Conservation (phyloP, 148 eudicot species). For the Fagopyrum homotropicum region DNA sequence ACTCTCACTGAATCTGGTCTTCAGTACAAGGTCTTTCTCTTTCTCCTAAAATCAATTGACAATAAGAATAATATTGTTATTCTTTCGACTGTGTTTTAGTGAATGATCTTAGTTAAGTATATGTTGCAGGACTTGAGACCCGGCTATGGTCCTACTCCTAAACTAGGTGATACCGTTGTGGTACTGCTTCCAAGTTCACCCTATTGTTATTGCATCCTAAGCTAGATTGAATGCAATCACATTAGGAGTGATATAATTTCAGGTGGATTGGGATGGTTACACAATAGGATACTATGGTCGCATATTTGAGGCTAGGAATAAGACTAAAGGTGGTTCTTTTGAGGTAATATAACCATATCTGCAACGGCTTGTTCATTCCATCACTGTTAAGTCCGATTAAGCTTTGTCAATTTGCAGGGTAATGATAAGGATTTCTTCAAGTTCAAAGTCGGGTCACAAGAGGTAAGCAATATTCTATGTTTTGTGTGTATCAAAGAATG, state of each 20-base stretch:
- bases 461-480: constrained; percentile 31
- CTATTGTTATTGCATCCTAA: background rate
- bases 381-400: background rate
- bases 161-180: constrained; percentile 80
- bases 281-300: constrained; percentile 98
- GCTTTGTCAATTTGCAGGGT: constrained; percentile 46
- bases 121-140: constrained; percentile 74
- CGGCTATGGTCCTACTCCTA: constrained; percentile 74
- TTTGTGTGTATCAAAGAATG: background rate
- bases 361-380: background rate
- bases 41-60: background rate
- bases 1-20: constrained; percentile 75
- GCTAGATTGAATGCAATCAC: too few species aligned
- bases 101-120: background rate
- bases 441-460: constrained; percentile 75
- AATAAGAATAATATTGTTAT: background rate
- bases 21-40: constrained; percentile 64
- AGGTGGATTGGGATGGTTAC: constrained; percentile 99
- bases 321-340: constrained; percentile 97
- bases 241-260: constrained; percentile 9
- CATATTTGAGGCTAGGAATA: constrained; percentile 97
- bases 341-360: constrained; percentile 42
- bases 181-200: constrained; percentile 21
- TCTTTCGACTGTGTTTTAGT: background rate
- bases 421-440: constrained; percentile 83